These are phyloP conservation scores for Apiospora saccharicola DNA, from an alignment of 2,329 filamentous ascomycete species.

Conservation along the genomic window DNA sequence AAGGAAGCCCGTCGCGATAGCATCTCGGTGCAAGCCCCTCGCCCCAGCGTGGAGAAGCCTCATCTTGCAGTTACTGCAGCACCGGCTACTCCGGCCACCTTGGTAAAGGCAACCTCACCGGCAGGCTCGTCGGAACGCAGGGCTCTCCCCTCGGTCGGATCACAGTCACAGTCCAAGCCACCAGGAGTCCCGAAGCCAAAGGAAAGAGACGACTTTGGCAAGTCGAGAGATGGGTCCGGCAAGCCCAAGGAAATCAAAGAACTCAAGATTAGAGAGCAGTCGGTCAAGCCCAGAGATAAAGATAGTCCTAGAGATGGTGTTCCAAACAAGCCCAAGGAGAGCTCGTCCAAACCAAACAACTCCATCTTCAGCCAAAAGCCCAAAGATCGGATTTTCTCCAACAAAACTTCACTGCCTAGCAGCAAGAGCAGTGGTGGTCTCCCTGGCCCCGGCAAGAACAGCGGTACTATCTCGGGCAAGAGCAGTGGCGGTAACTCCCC, in stretches of 20 bases:
- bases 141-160: slow-evolving; percentile 6
- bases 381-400: background rate
- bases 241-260: slow-evolving; percentile 4
- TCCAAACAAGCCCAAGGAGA: slow-evolving; percentile 7
- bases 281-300: background rate
- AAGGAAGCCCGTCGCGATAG: slow-evolving; percentile 37
- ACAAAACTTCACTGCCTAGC: background rate
- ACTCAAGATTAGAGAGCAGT: background rate
- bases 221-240: background rate
- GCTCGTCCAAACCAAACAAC: background rate
- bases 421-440: background rate
- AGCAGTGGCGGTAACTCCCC: slow-evolving; percentile 24
- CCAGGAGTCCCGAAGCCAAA: background rate
- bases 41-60: slow-evolving; percentile 37
- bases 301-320: background rate
- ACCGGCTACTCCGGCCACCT: background rate
- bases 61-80: background rate
- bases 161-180: slow-evolving; percentile 15
- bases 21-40: slow-evolving; percentile 40
- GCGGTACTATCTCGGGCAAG: background rate
- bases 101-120: background rate
- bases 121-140: slow-evolving; percentile 35
- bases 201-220: background rate
- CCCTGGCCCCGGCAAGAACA: background rate
- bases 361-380: background rate